Conservation (phyloP, 352 stramenopile species). For the Phytophthora sp. region DNA sequence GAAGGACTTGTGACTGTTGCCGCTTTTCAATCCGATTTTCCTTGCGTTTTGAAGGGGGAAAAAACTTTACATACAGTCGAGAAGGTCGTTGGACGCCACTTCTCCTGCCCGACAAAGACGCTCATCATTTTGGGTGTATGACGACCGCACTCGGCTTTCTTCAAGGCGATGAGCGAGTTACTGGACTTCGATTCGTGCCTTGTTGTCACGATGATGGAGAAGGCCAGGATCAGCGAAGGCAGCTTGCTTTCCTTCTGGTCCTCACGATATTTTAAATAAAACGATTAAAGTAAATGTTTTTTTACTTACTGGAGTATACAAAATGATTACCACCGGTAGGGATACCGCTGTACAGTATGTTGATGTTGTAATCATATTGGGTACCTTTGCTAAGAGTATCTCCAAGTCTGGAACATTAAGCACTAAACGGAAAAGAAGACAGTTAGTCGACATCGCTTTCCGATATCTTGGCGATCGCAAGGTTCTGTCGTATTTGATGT, state of each 20-base stretch:
- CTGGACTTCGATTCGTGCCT: slow-evolving; percentile 17
- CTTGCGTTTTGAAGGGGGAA: slow-evolving; percentile 7
- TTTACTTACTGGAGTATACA: too few species aligned
- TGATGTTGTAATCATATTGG: too few species aligned
- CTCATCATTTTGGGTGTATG: slow-evolving; percentile 39
- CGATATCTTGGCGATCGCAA: too few species aligned
- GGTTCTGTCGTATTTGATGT: too few species aligned
- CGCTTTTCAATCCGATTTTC: slow-evolving; percentile 22
- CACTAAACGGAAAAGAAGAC: too few species aligned
- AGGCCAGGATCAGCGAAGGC: slow-evolving; percentile 31
- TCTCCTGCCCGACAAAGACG: slow-evolving; percentile 29
- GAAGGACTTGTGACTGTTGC: slow-evolving; percentile 18
- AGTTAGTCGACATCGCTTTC: too few species aligned
- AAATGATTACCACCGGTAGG: too few species aligned
- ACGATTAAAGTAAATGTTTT: too few species aligned
- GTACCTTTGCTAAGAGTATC: too few species aligned
- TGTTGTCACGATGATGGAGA: slow-evolving; percentile 21
- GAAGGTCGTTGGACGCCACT: slow-evolving; percentile 4
- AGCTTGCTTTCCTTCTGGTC: slow-evolving; percentile 31
- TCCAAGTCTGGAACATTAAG: too few species aligned
- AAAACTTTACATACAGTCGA: slow-evolving; percentile 6
- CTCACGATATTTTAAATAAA: too few species aligned
- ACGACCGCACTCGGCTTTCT: slow-evolving; percentile 38
- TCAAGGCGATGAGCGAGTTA: slow-evolving; percentile 25
- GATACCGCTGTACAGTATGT: too few species aligned